Percentiles rank a stretch among this genome's conserved stretches.
These are phyloP conservation scores for Ajuga chamaepitys DNA, from an alignment of 257 asterid genomes.

Conservation along the genomic window DNA sequence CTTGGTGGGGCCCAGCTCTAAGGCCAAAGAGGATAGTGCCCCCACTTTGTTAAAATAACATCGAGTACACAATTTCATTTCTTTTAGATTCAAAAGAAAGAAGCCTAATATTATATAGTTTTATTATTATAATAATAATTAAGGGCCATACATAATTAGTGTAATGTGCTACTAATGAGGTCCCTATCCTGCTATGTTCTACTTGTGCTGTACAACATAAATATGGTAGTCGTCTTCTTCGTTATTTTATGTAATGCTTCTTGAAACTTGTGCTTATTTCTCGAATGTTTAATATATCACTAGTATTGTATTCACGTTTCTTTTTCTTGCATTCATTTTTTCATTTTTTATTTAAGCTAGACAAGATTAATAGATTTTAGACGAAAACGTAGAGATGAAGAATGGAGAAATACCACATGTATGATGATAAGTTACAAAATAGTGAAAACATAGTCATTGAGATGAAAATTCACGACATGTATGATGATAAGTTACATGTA, in stretches of 20 bases:
- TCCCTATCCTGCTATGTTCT: constrained; percentile 9
- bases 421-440: no score
- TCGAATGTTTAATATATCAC: neutral
- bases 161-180: neutral
- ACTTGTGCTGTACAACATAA: constrained; percentile 29
- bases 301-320: neutral
- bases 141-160: constrained; percentile 2
- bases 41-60: constrained; percentile 28
- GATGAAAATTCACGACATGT: no score
- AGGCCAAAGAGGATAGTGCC: constrained; percentile 43
- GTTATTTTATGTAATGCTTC: constrained; percentile 12
- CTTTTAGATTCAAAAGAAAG: neutral
- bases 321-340: neutral
- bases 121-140: constrained; percentile 3
- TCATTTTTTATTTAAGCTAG: no score
- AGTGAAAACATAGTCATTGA: no score
- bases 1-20: constrained; percentile 27
- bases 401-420: no score
- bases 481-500: no score
- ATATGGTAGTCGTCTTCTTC: constrained; percentile 4
- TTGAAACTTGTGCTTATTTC: neutral
- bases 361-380: no score
- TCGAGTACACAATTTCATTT: constrained; percentile 1
- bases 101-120: neutral
- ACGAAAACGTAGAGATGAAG: no score